These are phyloP conservation scores for Daldinia childiae DNA, from an alignment of 495 filamentous ascomycete species.

Conservation along the genomic window DNA sequence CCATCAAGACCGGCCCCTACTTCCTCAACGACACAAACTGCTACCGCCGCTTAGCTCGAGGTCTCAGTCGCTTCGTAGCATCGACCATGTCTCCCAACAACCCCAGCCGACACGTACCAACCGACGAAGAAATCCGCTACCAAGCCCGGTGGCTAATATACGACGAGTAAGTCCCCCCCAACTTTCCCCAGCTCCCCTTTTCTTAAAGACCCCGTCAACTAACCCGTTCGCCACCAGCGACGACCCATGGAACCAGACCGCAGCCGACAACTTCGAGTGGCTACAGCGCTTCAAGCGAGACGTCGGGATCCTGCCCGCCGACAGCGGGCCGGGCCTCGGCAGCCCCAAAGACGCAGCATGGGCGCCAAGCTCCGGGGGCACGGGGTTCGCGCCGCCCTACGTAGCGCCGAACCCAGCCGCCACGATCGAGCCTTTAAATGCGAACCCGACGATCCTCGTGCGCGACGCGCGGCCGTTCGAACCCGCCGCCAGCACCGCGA, in stretches of 20 bases:
- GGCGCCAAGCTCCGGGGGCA: slow-evolving; percentile 54
- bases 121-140: slow-evolving; percentile 63
- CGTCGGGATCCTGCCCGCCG: slow-evolving; percentile 61
- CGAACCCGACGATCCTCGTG: slow-evolving; percentile 43
- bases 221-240: slow-evolving; percentile 57
- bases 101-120: slow-evolving; percentile 61
- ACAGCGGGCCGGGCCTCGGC: slow-evolving; percentile 57
- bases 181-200: not conserved
- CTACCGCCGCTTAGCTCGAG: slow-evolving; percentile 59
- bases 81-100: slow-evolving; percentile 62
- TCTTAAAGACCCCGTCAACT: slow-evolving; percentile 3
- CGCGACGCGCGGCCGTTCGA: slow-evolving; percentile 48
- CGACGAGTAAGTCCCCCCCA: slow-evolving; percentile 56
- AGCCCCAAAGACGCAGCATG: slow-evolving; percentile 43
- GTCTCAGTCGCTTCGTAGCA: slow-evolving; percentile 59
- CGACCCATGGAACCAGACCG: slow-evolving; percentile 79
- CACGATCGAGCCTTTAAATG: slow-evolving; percentile 23
- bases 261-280: slow-evolving; percentile 78
- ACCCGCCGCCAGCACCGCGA: slow-evolving; percentile 50
- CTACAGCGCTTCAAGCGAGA: slow-evolving; percentile 74
- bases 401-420: slow-evolving; percentile 46
- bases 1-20: slow-evolving; percentile 46
- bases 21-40: slow-evolving; percentile 65
- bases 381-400: slow-evolving; percentile 61
- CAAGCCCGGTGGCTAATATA: slow-evolving; percentile 67